These are phyloP conservation scores for Sphaerulina populicola DNA, from an alignment of 2,329 filamentous ascomycete genomes.

Conservation along the genomic window DNA sequence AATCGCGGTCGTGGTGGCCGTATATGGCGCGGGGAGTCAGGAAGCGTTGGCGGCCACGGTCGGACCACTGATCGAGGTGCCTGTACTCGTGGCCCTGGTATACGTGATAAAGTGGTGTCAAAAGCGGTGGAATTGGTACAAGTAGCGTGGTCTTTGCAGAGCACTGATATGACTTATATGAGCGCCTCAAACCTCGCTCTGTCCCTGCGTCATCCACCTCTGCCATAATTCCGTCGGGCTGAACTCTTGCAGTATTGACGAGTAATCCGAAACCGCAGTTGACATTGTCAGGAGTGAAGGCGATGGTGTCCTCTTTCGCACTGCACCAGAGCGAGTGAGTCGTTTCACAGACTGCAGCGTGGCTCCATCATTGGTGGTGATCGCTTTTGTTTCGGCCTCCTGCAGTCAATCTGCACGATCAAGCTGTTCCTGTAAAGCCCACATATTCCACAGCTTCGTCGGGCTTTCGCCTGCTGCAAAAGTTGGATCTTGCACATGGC, in stretches of 20 bases:
- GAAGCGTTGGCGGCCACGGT: conserved; percentile 77
- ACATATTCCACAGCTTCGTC: conserved; percentile 33
- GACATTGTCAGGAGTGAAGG: background rate
- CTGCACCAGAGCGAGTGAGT: background rate
- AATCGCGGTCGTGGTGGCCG: conserved; percentile 77
- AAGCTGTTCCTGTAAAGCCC: conserved; percentile 27
- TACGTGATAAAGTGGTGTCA: conserved; percentile 60
- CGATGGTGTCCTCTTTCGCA: background rate
- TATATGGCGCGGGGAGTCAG: conserved; percentile 67
- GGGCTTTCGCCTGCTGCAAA: conserved; percentile 27
- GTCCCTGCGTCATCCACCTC: background rate
- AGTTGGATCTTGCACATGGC: conserved; percentile 7
- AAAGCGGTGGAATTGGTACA: conserved; percentile 48
- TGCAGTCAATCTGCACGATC: conserved; percentile 5
- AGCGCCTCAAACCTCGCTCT: background rate
- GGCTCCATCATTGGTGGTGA: background rate
- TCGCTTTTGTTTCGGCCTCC: background rate
- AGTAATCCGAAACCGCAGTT: background rate
- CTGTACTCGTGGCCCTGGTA: conserved; percentile 67
- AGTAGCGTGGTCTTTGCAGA: conserved; percentile 3
- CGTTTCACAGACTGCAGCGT: background rate
- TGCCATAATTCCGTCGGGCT: background rate
- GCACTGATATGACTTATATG: background rate
- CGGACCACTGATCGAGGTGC: conserved; percentile 78
- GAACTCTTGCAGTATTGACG: background rate